A percentile compares a stretch with the other conserved stretches of the same genome.
Evolutionary conservation across 2,329 filamentous ascomycete species (phyloP).

Genomic region (Aureobasidium subglaciale): DNA sequence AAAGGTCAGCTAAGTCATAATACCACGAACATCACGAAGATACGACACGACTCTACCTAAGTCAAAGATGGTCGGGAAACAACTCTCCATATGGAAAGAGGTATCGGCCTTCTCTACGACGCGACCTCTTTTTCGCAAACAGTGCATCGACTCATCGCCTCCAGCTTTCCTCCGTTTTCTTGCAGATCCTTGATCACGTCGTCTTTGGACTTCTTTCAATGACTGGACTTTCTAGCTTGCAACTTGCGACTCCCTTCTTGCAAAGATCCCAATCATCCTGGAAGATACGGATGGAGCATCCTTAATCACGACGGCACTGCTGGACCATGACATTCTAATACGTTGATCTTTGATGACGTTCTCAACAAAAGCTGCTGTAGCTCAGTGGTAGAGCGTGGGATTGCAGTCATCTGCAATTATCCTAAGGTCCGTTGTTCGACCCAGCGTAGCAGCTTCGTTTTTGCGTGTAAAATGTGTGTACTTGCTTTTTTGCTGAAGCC

Average conservation of each 20-base stretch:
- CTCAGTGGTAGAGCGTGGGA: slow-evolving; percentile 16
- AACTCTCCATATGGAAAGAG: background rate
- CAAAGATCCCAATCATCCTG: no score
- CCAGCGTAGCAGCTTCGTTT: slow-evolving; percentile 14
- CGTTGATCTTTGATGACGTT: background rate
- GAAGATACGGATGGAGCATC: background rate
- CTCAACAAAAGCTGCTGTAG: slow-evolving; percentile 12
- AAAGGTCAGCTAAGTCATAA: slow-evolving; percentile 31
- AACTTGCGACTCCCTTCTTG: no score
- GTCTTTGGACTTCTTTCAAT: slow-evolving; percentile 30
- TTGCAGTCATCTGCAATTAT: slow-evolving; percentile 13
- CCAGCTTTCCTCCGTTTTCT: no score
- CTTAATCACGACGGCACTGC: background rate
- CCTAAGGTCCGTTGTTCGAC: slow-evolving; percentile 16
- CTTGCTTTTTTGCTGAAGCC: background rate
- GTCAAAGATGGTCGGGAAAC: slow-evolving; percentile 24
- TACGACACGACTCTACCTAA: slow-evolving; percentile 24
- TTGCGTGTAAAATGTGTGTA: no score
- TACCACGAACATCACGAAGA: slow-evolving; percentile 28
- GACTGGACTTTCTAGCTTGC: no score
- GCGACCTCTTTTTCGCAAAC: slow-evolving; percentile 18
- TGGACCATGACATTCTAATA: background rate
- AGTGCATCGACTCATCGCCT: no score
- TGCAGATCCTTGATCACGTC: slow-evolving; percentile 33
- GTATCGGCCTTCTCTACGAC: slow-evolving; percentile 24